Conservation (phyloP, 176 grass and related monocot species). For the Saccharum officinarum region DNA sequence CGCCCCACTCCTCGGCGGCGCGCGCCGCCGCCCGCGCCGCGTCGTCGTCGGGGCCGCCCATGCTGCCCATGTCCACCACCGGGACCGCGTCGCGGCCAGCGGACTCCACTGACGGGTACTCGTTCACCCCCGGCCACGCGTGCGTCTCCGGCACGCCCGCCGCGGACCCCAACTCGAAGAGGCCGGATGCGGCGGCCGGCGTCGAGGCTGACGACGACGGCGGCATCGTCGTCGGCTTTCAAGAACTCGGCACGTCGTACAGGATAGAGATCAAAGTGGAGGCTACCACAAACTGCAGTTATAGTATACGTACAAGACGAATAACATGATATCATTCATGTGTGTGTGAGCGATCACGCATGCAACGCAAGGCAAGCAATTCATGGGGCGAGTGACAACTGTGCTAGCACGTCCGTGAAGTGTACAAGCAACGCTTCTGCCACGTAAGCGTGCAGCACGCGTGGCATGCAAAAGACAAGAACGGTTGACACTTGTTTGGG, state of each 20-base stretch:
- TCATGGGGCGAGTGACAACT: neutral
- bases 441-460: neutral
- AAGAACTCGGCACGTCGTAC: neutral
- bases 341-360: neutral
- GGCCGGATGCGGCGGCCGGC: neutral
- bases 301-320: neutral
- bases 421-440: neutral
- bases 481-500: neutral
- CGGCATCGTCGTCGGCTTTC: neutral
- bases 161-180: conserved; percentile 19
- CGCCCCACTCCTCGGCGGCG: conserved; percentile 67
- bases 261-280: neutral
- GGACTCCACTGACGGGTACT: conserved; percentile 26
- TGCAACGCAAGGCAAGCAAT: neutral
- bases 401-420: neutral
- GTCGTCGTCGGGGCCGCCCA: neutral
- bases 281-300: no score
- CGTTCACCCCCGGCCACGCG: conserved; percentile 35
- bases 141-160: conserved; percentile 53
- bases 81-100: conserved; percentile 26
- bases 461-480: neutral
- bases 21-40: neutral
- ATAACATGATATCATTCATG: neutral
- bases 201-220: neutral
- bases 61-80: conserved; percentile 47